phyloP scores from a whole-genome alignment of 2,329 filamentous ascomycete genomes.

The Botrytis pseudocinerea region DNA sequence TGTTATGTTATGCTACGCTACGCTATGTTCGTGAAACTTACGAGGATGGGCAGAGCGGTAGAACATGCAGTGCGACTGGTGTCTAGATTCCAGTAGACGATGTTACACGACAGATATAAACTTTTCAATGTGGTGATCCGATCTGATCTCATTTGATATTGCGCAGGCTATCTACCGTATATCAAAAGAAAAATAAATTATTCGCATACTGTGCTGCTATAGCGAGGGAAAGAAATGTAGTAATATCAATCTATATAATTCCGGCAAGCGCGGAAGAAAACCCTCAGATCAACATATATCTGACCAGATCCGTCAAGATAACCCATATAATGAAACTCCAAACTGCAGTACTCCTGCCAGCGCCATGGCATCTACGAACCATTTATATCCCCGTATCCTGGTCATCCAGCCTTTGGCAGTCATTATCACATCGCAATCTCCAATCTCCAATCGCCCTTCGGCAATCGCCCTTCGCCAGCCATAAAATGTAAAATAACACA shows the following conservation, averaged over 20 bases:
- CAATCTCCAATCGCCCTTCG: not conserved
- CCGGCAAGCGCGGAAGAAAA: not conserved
- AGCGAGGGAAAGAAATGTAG: not conserved
- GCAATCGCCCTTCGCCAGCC: not conserved
- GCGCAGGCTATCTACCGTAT: not conserved
- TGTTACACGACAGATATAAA: constrained; percentile 3
- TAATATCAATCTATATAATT: constrained; percentile 8
- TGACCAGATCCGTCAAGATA: not conserved
- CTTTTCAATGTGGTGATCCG: not conserved
- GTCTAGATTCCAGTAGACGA: constrained; percentile 11
- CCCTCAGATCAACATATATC: not conserved
- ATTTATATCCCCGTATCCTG: constrained; percentile 8
- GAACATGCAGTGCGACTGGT: not conserved
- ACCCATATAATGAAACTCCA: constrained; percentile 1
- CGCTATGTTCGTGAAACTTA: not conserved
- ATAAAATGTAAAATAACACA: not conserved
- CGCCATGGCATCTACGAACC: constrained; percentile 11
- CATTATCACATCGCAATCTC: constrained; percentile 2
- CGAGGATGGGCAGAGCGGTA: not conserved
- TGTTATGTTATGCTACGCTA: not conserved
- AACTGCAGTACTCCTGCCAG: constrained; percentile 14
- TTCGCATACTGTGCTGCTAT: not conserved
- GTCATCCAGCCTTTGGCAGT: constrained; percentile 7
- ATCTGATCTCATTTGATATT: not conserved
- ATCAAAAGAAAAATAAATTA: not conserved